Evolutionary conservation across 495 filamentous ascomycete species (phyloP).

Genomic region (Pyronema domesticum): DNA sequence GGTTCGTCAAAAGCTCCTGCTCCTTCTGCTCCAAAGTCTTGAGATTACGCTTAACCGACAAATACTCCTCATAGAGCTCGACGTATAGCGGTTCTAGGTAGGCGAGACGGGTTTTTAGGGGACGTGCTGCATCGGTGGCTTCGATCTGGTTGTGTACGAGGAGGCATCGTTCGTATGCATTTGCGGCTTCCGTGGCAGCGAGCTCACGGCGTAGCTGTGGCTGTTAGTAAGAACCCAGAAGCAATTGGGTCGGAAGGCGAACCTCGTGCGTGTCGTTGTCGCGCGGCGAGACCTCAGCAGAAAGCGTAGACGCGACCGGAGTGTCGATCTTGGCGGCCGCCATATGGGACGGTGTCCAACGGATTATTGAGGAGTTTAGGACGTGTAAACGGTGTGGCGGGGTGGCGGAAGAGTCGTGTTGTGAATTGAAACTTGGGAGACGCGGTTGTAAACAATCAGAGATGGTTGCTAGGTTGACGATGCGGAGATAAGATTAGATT

Average conservation of each 20-base stretch:
- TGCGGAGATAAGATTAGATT: too few species aligned
- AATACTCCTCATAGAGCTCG: conserved; percentile 11
- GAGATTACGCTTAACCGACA: conserved; percentile 10
- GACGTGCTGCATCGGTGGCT: conserved; percentile 13
- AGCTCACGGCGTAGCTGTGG: conserved; percentile 16
- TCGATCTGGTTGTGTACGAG: conserved; percentile 10
- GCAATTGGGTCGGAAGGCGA: background rate
- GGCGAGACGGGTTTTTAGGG: conserved; percentile 9
- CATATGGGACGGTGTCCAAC: too few species aligned
- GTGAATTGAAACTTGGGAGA: too few species aligned
- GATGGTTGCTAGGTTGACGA: too few species aligned
- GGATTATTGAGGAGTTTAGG: too few species aligned
- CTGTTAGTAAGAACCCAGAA: background rate
- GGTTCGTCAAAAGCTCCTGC: background rate
- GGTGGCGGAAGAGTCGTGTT: too few species aligned
- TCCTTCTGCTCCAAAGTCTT: conserved; percentile 22
- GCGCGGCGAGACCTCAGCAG: too few species aligned
- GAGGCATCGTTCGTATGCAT: conserved; percentile 12
- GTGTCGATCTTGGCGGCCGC: too few species aligned
- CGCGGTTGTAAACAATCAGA: too few species aligned
- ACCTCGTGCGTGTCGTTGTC: background rate
- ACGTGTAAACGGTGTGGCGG: too few species aligned
- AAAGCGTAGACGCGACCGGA: too few species aligned
- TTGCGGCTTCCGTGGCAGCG: conserved; percentile 10
- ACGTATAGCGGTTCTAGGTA: conserved; percentile 14